A percentile compares a stretch with the other conserved stretches of the same genome.
Conservation (phyloP, 768 basidiomycete species). For the Mycena venus region DNA sequence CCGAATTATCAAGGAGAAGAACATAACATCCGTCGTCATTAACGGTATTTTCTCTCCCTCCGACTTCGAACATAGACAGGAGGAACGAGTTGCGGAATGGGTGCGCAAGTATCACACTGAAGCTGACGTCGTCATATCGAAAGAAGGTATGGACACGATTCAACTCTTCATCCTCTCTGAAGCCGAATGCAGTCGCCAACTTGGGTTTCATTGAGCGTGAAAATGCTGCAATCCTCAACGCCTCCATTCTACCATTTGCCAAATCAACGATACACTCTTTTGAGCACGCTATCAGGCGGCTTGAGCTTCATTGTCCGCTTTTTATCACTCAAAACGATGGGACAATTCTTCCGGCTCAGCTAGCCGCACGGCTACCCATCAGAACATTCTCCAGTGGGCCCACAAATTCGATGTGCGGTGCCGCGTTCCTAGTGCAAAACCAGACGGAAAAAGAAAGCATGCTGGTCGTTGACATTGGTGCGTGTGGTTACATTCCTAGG, state of each 20-base stretch:
- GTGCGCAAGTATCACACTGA: conserved; percentile 51
- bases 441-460: conserved; percentile 52
- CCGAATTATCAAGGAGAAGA: conserved; percentile 47
- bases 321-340: conserved; percentile 67
- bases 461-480: conserved; percentile 64
- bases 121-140: conserved; percentile 59
- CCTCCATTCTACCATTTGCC: conserved; percentile 68
- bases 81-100: conserved; percentile 60
- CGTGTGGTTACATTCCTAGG: not conserved
- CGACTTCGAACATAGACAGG: conserved; percentile 59
- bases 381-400: conserved; percentile 68
- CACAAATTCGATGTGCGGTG: conserved; percentile 76
- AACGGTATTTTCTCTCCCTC: conserved; percentile 64
- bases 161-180: not conserved
- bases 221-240: conserved; percentile 73
- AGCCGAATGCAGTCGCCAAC: conserved; percentile 53
- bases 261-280: conserved; percentile 63
- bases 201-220: conserved; percentile 70
- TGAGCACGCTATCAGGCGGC: conserved; percentile 55
- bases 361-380: conserved; percentile 67
- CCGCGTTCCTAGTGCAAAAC: conserved; percentile 63
- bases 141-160: conserved; percentile 44
- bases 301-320: conserved; percentile 58
- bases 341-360: conserved; percentile 57
- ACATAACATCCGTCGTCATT: conserved; percentile 54